Conservation (phyloP, 1,139 yeast genomes). For the Chernovozyma sophiae-reginae region DNA sequence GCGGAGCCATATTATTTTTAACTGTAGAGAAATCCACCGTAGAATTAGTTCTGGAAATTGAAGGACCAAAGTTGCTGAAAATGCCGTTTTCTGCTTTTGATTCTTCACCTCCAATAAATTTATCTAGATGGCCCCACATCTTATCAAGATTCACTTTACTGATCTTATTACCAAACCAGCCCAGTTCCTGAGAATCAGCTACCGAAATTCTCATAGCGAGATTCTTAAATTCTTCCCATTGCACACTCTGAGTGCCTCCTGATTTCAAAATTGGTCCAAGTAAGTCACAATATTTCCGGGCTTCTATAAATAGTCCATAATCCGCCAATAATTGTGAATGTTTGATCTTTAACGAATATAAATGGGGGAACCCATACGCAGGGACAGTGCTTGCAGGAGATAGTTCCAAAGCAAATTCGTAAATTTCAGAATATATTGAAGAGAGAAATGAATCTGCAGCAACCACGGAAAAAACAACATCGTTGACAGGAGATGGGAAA, state of each 20-base stretch:
- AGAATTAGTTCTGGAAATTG: slow-evolving; percentile 53
- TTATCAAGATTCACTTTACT: slow-evolving; percentile 77
- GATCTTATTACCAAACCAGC: slow-evolving; percentile 63
- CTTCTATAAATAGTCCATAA: slow-evolving; percentile 50
- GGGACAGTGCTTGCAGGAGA: slow-evolving; percentile 20
- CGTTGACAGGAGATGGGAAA: slow-evolving; percentile 17
- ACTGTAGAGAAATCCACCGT: slow-evolving; percentile 32
- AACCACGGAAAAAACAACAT: slow-evolving; percentile 23
- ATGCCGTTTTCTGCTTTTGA: slow-evolving; percentile 47
- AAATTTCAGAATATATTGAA: slow-evolving; percentile 62
- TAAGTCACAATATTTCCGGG: slow-evolving; percentile 58
- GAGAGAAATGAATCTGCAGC: slow-evolving; percentile 19
- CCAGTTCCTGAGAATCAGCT: slow-evolving; percentile 35
- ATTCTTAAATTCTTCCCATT: slow-evolving; percentile 29
- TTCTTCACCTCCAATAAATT: slow-evolving; percentile 89
- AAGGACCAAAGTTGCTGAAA: slow-evolving; percentile 71
- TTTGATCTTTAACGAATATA: slow-evolving; percentile 51
- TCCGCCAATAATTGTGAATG: slow-evolving; percentile 68
- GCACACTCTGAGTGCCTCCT: slow-evolving; percentile 15
- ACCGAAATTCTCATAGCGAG: slow-evolving; percentile 45
- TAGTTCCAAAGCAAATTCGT: slow-evolving; percentile 46
- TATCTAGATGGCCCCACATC: slow-evolving; percentile 85
- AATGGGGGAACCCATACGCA: slow-evolving; percentile 46
- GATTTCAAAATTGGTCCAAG: slow-evolving; percentile 44
- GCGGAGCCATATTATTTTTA: neutral